A percentile compares a stretch with the other conserved stretches of the same genome.
Conservation (phyloP, 78 protist species). For the Cavenderia fasciculata region DNA sequence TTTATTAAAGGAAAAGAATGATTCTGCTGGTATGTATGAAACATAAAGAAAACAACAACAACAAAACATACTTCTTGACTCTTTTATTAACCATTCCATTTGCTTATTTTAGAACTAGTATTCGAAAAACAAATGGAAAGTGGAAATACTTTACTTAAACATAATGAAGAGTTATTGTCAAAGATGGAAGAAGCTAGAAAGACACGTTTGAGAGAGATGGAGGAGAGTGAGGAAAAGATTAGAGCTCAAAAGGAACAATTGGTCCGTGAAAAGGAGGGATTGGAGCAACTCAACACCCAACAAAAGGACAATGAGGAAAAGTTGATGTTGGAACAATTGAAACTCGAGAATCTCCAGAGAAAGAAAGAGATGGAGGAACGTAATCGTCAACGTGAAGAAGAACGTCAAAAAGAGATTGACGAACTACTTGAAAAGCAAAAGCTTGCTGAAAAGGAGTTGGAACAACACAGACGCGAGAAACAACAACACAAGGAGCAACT, state of each 20-base stretch:
- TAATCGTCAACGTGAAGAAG: constrained; percentile 10
- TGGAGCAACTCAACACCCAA: constrained; percentile 8
- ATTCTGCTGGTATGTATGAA: background rate
- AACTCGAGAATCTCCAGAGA: constrained; percentile 9
- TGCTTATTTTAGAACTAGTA: too few species aligned
- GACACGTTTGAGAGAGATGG: constrained; percentile 24
- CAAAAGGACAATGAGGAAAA: constrained; percentile 31
- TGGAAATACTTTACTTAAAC: constrained; percentile 1
- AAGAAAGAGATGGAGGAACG: constrained; percentile 57
- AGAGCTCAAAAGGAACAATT: constrained; percentile 47
- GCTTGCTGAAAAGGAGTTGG: constrained; percentile 19
- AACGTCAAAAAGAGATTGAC: constrained; percentile 15
- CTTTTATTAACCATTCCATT: too few species aligned
- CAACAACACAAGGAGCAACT: background rate
- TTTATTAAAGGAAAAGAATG: background rate
- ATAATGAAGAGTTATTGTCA: constrained; percentile 40
- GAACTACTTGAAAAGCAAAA: constrained; percentile 15
- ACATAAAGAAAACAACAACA: too few species aligned
- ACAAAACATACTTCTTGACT: too few species aligned
- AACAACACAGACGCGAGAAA: constrained; percentile 16
- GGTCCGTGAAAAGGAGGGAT: background rate
- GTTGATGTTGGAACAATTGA: constrained; percentile 41
- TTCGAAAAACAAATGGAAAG: background rate
- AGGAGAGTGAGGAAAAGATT: constrained; percentile 14
- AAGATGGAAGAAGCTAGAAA: constrained; percentile 22